A percentile compares a stretch with the other conserved stretches of the same genome.
phyloP scores from a whole-genome alignment of 23 red algal species.

The Agarophyton chilense region DNA sequence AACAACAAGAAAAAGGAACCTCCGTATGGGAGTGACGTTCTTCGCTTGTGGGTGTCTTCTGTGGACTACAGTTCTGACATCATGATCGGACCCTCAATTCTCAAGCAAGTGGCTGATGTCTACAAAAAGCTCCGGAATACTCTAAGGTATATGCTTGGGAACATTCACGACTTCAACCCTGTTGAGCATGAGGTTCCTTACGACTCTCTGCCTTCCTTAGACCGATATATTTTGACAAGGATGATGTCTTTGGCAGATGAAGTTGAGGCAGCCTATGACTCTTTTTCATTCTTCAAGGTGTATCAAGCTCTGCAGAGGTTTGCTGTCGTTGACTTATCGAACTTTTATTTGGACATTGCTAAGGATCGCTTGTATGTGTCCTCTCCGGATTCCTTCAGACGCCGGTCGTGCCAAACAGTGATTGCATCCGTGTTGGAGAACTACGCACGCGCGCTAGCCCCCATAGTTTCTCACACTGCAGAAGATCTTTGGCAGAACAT shows the following conservation, averaged over 20 bases:
- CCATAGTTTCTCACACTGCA: constrained; percentile 91
- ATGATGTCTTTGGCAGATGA: constrained; percentile 53
- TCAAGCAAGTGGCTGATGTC: constrained; percentile 84
- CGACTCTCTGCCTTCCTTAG: constrained; percentile 76
- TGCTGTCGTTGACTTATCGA: constrained; percentile 89
- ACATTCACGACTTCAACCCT: constrained; percentile 83
- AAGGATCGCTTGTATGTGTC: constrained; percentile 96
- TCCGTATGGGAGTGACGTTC: constrained; percentile 87
- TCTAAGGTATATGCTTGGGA: constrained; percentile 90
- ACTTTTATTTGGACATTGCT: constrained; percentile 98
- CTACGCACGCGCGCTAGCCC: constrained; percentile 76
- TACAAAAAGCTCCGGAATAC: constrained; percentile 98
- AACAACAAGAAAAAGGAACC: constrained; percentile 91
- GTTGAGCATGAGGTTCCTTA: constrained; percentile 34
- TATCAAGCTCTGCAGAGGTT: constrained; percentile 87
- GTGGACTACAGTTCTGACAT: constrained; percentile 94
- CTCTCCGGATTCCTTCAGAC: constrained; percentile 62
- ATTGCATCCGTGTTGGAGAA: constrained; percentile 69
- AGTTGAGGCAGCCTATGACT: constrained; percentile 73
- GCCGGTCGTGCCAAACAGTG: constrained; percentile 90
- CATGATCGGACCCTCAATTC: constrained; percentile 87
- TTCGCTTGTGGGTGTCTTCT: constrained; percentile 93
- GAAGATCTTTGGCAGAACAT: constrained; percentile 97
- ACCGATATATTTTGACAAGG: constrained; percentile 83
- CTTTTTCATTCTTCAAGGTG: constrained; percentile 79